A percentile compares a stretch with the other conserved stretches of the same genome.
Evolutionary conservation across 2,329 filamentous ascomycete genomes (phyloP).

Genomic region (Cladosporium velox): DNA sequence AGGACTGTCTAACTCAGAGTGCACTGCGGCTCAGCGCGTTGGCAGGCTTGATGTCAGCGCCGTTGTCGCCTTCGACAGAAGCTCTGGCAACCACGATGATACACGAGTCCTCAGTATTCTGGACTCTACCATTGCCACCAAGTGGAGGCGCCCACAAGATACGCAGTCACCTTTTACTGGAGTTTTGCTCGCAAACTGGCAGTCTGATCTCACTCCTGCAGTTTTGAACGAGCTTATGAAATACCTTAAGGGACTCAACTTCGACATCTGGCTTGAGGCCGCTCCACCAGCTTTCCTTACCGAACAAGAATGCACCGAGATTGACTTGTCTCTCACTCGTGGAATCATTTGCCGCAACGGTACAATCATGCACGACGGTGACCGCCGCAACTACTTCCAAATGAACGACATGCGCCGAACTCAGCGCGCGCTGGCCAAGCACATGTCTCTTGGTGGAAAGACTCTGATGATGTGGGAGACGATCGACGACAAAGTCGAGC

Average conservation of each 20-base stretch:
- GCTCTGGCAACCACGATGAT: conserved; percentile 16
- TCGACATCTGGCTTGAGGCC: conserved; percentile 48
- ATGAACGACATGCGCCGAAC: conserved; percentile 45
- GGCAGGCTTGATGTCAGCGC: conserved; percentile 25
- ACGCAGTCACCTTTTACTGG: conserved; percentile 43
- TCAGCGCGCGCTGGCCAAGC: conserved; percentile 49
- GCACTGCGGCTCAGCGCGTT: conserved; percentile 29
- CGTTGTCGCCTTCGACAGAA: conserved; percentile 12
- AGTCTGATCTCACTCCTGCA: conserved; percentile 35
- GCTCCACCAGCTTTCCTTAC: conserved; percentile 44
- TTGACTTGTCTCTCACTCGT: conserved; percentile 40
- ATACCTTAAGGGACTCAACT: conserved; percentile 39
- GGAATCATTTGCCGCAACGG: conserved; percentile 47
- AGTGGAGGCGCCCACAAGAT: conserved; percentile 33
- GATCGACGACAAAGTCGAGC: conserved; percentile 40
- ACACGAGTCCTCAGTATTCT: conserved; percentile 21
- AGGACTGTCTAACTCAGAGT: conserved; percentile 28
- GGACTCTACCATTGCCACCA: conserved; percentile 21
- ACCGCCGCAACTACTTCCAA: conserved; percentile 49
- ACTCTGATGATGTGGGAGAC: conserved; percentile 50
- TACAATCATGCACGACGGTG: conserved; percentile 44
- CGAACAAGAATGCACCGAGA: conserved; percentile 35
- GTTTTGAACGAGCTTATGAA: conserved; percentile 38
- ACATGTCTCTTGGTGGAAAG: conserved; percentile 48
- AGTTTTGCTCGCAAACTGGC: conserved; percentile 47